A percentile compares a stretch with the other conserved stretches of the same genome.
Conservation (phyloP, 2,329 filamentous ascomycete species). For the Fusarium tricinctum region DNA sequence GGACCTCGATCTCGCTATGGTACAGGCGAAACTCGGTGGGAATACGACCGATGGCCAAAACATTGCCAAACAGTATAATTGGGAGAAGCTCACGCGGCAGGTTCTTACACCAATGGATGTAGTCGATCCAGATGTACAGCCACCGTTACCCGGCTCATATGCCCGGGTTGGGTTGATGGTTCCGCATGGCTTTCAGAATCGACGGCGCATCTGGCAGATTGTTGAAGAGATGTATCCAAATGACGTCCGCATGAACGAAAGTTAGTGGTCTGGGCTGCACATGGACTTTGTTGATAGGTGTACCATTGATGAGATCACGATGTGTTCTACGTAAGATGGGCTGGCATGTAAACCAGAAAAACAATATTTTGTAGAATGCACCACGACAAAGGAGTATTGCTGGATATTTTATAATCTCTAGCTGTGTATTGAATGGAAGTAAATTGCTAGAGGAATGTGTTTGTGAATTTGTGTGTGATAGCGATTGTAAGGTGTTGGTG, state of each 20-base stretch:
- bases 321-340: too few species aligned
- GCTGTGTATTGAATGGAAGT: too few species aligned
- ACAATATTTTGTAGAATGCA: too few species aligned
- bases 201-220: constrained; percentile 2
- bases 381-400: too few species aligned
- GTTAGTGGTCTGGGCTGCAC: too few species aligned
- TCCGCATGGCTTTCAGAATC: background rate
- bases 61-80: background rate
- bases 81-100: background rate
- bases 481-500: too few species aligned
- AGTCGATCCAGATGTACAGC: background rate
- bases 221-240: background rate
- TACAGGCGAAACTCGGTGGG: background rate
- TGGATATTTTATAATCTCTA: too few species aligned
- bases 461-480: too few species aligned
- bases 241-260: background rate
- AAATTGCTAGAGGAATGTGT: too few species aligned
- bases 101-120: background rate
- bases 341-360: too few species aligned
- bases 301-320: too few species aligned
- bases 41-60: background rate
- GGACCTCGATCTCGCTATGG: background rate
- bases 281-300: too few species aligned
- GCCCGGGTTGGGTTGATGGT: background rate
- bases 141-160: background rate